phyloP scores from a whole-genome alignment of 139 green algal species.

The Tetradesmus lagerheimii region DNA sequence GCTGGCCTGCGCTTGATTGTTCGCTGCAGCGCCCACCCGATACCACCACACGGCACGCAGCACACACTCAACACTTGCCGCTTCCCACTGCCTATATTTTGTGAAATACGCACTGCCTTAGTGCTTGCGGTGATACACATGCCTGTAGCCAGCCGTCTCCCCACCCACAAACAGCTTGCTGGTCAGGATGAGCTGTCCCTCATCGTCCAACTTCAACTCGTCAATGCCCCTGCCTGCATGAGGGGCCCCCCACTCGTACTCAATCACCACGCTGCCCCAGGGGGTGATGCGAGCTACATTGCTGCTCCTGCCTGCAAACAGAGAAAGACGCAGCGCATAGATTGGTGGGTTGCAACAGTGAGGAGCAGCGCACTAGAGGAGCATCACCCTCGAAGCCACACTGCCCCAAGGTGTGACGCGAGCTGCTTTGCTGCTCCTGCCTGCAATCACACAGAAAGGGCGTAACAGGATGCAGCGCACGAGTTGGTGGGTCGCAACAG shows the following conservation, averaged over 20 bases:
- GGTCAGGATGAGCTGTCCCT: not conserved
- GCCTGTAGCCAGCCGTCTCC: not conserved
- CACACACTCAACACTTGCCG: no score
- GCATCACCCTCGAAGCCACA: no score
- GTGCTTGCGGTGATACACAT: constrained; percentile 17
- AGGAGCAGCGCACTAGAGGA: not conserved
- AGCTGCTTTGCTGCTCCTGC: no score
- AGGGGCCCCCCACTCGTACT: constrained; percentile 24
- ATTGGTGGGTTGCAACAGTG: not conserved
- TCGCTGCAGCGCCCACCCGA: no score
- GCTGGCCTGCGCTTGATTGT: no score
- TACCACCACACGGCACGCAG: no score
- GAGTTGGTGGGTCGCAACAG: no score
- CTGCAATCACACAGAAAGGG: no score
- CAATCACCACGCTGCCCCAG: not conserved
- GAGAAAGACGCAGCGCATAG: not conserved
- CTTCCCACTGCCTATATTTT: no score
- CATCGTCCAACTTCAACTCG: constrained; percentile 12
- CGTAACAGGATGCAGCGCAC: no score
- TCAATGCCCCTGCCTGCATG: not conserved
- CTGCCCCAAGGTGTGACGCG: no score
- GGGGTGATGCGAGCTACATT: not conserved
- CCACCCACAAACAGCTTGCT: not conserved
- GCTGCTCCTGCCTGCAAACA: not conserved
- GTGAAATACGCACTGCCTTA: not conserved